Evolutionary conservation across 2,329 filamentous ascomycete species (phyloP), one percentile per base, ranked within the genome.

Genomic region (Penicillium brasilianum): DNA sequence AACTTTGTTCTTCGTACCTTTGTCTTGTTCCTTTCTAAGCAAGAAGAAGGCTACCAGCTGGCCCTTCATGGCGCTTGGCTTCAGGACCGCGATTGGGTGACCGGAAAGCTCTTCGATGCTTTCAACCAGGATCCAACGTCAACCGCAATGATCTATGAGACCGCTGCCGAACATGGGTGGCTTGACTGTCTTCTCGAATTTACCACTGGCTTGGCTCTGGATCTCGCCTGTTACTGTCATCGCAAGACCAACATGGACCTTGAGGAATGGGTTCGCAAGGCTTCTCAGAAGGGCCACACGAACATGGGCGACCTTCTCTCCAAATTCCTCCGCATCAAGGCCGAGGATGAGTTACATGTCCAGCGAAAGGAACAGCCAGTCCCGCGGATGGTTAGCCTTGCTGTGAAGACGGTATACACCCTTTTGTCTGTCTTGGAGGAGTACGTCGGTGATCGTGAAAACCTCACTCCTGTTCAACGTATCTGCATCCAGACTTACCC

Each of bases 401-500:
- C 91, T 59, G 88, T 97, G 52, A 92, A 92, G 75, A 97, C 94
- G 0, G 92, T 97, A 1, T 89, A 90, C 49, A 87, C 88, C 0
- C 80, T 98, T 57, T 82, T 98, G 14, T 86, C 90, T 67, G 91
- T 96, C 48, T 83, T 97, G 34, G 89, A 92, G 63, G 89, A 91
- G 62, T 89, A 82, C 65, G 76, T 82, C 16, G 76, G 78, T 32
- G 80, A 83, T 57, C 85, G 87, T 55, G 84, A 90, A 54, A 89
- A 94, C 56, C 83, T 97, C 25, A 92, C 95, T 53, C 81, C 88
- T 14, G 86, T 97, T 30, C 93, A 97, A 77, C 87, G 94, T 34
- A 87, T 89, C 56, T 97, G 93, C 75, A 93, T 99, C 64, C 93
- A 93, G 59, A 90, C 91, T 1, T 99, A 98, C 70, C 96, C 95